phyloP scores from a whole-genome alignment of 1,284 basidiomycete species.

The Fomes fomentarius region DNA sequence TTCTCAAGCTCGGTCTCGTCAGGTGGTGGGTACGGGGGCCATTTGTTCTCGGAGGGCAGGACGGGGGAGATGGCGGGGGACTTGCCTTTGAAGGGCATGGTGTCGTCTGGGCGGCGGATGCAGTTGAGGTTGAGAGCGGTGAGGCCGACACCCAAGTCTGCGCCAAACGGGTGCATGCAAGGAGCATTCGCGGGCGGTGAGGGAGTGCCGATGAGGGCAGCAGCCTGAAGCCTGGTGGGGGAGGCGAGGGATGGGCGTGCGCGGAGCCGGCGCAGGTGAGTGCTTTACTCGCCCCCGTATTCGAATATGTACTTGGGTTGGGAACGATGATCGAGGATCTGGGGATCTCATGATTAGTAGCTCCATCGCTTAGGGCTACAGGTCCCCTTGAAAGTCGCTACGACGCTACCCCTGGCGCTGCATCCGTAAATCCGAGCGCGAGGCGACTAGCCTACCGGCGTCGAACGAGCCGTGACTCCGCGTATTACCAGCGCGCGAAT shows the following conservation, averaged over 20 bases:
- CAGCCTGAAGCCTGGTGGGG: background rate
- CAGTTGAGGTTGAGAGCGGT: background rate
- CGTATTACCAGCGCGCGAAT: no score
- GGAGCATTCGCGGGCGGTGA: background rate
- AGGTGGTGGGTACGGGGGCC: constrained; percentile 31
- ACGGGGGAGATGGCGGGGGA: background rate
- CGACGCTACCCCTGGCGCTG: no score
- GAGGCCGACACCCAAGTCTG: background rate
- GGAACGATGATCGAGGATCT: constrained; percentile 8
- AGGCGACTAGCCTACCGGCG: no score
- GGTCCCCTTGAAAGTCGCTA: no score
- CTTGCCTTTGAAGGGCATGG: constrained; percentile 5
- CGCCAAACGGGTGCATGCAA: constrained; percentile 1
- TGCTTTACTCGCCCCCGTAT: background rate
- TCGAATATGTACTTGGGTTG: background rate
- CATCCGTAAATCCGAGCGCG: no score
- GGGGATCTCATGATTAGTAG: constrained; percentile 9
- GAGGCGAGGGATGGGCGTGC: background rate
- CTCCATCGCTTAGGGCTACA: no score
- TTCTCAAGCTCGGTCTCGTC: constrained; percentile 30
- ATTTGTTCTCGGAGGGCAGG: constrained; percentile 10
- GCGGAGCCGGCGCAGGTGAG: background rate
- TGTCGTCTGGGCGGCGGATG: background rate
- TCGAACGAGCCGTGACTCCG: no score
- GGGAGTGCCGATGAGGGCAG: no score